These are phyloP conservation scores for Fusarium setosum DNA, from an alignment of 2,329 filamentous ascomycete genomes.

Conservation along the genomic window DNA sequence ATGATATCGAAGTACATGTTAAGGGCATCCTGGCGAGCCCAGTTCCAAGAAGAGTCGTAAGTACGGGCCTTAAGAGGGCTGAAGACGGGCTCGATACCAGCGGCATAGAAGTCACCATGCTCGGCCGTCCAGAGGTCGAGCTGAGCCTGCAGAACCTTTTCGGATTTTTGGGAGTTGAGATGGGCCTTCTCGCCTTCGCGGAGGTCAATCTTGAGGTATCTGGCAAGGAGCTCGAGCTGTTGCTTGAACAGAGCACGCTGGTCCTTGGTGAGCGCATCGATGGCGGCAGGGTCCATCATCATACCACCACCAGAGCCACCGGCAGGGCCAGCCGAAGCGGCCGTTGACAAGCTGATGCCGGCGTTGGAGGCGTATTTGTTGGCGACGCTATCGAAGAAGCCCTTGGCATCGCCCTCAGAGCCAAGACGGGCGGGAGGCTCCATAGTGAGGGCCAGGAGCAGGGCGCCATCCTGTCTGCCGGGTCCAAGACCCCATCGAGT, in stretches of 20 bases:
- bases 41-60: constrained; percentile 99
- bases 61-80: constrained; percentile 92
- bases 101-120: constrained; percentile 95
- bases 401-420: constrained; percentile 91
- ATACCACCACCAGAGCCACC: constrained; percentile 82
- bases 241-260: constrained; percentile 98
- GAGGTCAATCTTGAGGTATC: constrained; percentile 97
- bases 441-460: constrained; percentile 90
- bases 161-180: constrained; percentile 84
- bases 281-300: constrained; percentile 99
- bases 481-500: constrained; percentile 89
- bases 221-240: constrained; percentile 92
- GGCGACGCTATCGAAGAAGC: constrained; percentile 86
- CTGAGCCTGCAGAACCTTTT: constrained; percentile 89
- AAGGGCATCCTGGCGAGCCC: constrained; percentile 96
- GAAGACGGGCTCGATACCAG: constrained; percentile 94
- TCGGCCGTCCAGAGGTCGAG: constrained; percentile 95
- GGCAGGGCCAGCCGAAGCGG: constrained; percentile 78
- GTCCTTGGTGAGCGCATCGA: constrained; percentile 97
- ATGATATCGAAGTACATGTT: constrained; percentile 99
- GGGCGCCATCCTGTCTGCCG: constrained; percentile 90
- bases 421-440: constrained; percentile 90
- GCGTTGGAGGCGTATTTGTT: constrained; percentile 90
- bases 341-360: constrained; percentile 85
- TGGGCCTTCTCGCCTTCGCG: constrained; percentile 96